phyloP scores from a whole-genome alignment of 192 early-diverging fungal genomes.

The Dissophora ornata region DNA sequence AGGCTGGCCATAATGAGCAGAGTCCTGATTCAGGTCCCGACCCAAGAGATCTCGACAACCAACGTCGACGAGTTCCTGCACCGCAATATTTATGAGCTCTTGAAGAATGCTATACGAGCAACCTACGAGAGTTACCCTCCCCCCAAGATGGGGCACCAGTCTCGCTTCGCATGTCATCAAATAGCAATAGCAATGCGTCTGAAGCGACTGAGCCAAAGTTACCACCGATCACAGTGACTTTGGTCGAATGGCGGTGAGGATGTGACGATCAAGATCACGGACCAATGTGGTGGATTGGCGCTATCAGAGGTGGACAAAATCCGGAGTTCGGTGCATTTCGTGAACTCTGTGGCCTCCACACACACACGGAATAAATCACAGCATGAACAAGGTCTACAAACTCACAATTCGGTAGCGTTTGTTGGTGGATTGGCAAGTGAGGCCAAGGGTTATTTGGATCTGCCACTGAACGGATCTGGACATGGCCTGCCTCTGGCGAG shows the following conservation, averaged over 20 bases:
- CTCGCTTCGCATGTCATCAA: constrained; percentile 8
- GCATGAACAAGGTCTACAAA: no score
- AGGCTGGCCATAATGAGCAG: constrained; percentile 58
- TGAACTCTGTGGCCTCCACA: no score
- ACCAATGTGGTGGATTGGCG: constrained; percentile 73
- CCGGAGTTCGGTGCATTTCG: constrained; percentile 63
- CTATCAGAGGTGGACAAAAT: constrained; percentile 65
- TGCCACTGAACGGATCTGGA: constrained; percentile 27
- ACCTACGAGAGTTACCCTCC: constrained; percentile 62
- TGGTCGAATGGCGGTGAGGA: constrained; percentile 72
- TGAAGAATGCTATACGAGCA: constrained; percentile 68
- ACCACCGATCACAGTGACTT: constrained; percentile 64
- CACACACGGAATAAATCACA: no score
- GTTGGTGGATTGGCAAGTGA: constrained; percentile 14
- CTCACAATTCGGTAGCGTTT: no score
- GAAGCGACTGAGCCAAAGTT: constrained; percentile 17
- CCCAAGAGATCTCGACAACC: constrained; percentile 61
- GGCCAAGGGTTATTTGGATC: constrained; percentile 34
- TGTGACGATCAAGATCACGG: constrained; percentile 71
- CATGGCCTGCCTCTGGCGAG: constrained; percentile 64
- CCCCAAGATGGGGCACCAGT: constrained; percentile 5
- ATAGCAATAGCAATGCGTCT: no score
- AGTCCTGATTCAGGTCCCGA: constrained; percentile 58
- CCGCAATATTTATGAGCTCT: constrained; percentile 68
- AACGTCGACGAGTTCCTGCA: constrained; percentile 69